phyloP scores from a whole-genome alignment of 805 yeast genomes.

The Debaryomyces hansenii region DNA sequence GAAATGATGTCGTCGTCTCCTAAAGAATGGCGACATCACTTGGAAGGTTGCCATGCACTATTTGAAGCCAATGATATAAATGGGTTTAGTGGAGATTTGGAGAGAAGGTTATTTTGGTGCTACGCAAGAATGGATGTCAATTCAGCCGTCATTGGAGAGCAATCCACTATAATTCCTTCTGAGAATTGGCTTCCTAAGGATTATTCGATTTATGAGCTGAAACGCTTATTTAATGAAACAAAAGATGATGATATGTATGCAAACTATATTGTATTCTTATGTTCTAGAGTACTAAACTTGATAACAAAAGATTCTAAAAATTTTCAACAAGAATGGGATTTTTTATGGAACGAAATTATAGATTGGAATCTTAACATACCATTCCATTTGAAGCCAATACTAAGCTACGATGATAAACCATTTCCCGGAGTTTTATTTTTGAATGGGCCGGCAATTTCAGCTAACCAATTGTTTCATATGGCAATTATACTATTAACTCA shows the following conservation, averaged over 20 bases:
- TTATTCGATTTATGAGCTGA: constrained; percentile 18
- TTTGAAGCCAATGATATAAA: constrained; percentile 37
- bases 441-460: constrained; percentile 36
- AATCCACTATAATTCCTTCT: constrained; percentile 32
- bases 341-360: constrained; percentile 37
- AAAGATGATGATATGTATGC: constrained; percentile 34
- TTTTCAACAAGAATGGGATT: constrained; percentile 39
- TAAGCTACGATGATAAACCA: constrained; percentile 29
- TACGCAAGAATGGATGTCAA: constrained; percentile 44
- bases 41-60: constrained; percentile 33
- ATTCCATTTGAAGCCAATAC: constrained; percentile 29
- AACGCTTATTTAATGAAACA: constrained; percentile 19
- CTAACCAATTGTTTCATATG: constrained; percentile 40
- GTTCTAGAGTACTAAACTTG: constrained; percentile 36
- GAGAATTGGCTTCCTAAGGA: constrained; percentile 35
- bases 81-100: constrained; percentile 34
- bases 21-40: constrained; percentile 37
- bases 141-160: constrained; percentile 35
- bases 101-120: constrained; percentile 44
- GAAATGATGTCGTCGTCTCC: constrained; percentile 43
- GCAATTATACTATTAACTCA: constrained; percentile 37
- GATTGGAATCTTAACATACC: constrained; percentile 41
- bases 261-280: constrained; percentile 38
- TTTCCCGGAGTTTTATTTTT: constrained; percentile 37
- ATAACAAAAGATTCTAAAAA: constrained; percentile 15